These are phyloP conservation scores for Sugiyamaella grinbergsii DNA, from an alignment of 1,139 yeast genomes.

Conservation along the genomic window DNA sequence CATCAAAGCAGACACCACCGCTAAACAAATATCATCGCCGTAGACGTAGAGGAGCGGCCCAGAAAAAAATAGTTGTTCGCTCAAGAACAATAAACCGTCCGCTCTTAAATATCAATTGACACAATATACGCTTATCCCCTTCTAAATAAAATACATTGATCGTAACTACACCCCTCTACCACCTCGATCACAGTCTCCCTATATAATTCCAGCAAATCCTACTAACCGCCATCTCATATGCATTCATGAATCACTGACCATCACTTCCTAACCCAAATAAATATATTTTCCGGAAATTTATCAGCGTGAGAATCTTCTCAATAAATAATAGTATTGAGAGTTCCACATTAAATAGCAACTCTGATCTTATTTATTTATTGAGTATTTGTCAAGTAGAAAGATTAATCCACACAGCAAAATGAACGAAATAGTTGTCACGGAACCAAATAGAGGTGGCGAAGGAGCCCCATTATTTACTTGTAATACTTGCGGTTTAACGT, in stretches of 20 bases:
- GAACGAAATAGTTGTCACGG: conserved; percentile 85
- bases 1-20: too few species aligned
- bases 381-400: not conserved
- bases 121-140: too few species aligned
- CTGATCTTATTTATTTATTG: conserved; percentile 3
- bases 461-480: conserved; percentile 57
- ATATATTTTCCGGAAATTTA: conserved; percentile 11
- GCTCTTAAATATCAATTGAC: too few species aligned
- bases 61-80: too few species aligned
- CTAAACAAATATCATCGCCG: too few species aligned
- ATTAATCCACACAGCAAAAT: not conserved
- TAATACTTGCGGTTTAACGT: conserved; percentile 81
- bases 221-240: conserved; percentile 7
- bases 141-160: too few species aligned
- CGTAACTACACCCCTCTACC: too few species aligned
- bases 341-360: too few species aligned
- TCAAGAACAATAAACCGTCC: too few species aligned
- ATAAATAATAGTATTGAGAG: too few species aligned
- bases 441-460: conserved; percentile 30
- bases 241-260: not conserved
- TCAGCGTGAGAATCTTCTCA: conserved; percentile 2
- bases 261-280: conserved; percentile 10
- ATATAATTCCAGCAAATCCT: not conserved
- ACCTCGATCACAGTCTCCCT: too few species aligned
- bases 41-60: too few species aligned